Evolutionary conservation across 2,329 filamentous ascomycete genomes (phyloP).

Genomic region (Macrophomina pseudophaseolina): DNA sequence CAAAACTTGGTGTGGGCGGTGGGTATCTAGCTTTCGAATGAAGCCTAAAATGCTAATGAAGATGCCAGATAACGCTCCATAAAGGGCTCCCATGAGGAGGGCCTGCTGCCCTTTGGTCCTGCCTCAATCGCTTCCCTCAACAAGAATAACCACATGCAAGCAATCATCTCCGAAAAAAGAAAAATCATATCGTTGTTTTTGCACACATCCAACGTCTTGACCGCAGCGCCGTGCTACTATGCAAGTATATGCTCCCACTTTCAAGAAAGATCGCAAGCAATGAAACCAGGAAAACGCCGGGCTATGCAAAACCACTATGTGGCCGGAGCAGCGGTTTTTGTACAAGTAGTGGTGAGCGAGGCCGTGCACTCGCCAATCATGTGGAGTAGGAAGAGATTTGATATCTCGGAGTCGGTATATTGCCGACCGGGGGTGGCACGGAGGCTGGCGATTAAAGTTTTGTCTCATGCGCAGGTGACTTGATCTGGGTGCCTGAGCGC

Average conservation of each 20-base stretch:
- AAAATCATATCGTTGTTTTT: neutral
- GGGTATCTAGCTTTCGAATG: slow-evolving; percentile 19
- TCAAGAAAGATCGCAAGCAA: neutral
- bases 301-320: slow-evolving; percentile 7
- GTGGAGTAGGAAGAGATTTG: neutral
- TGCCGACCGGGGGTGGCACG: neutral
- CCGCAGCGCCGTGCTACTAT: slow-evolving; percentile 10
- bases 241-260: neutral
- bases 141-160: neutral
- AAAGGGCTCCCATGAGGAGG: neutral
- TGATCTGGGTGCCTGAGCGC: neutral
- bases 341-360: neutral
- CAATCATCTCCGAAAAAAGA: neutral
- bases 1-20: neutral
- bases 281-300: neutral
- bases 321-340: neutral
- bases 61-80: neutral
- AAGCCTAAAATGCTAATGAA: slow-evolving; percentile 9
- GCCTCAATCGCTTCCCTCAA: neutral
- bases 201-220: neutral
- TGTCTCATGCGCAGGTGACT: neutral
- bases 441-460: neutral
- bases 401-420: neutral
- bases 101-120: neutral
- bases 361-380: neutral